Evolutionary conservation across 1,284 basidiomycete species (phyloP), one percentile per base, ranked within the genome.

Genomic region (Boletellus dicymbophilus): DNA sequence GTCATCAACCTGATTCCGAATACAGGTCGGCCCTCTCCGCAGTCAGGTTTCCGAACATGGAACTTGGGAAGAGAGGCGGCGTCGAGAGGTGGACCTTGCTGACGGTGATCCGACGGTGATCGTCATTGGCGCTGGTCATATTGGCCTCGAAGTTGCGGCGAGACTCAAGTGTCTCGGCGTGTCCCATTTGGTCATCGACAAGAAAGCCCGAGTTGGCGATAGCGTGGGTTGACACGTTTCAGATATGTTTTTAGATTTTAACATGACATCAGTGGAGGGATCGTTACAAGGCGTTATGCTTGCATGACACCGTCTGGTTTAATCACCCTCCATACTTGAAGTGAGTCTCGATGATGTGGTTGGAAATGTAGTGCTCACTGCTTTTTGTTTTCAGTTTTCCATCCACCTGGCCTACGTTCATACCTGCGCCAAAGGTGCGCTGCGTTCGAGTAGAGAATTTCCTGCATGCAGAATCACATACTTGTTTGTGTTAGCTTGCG

Each of bases 401-500:
- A 13, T 36, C 58, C 12, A 62, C 67, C 8, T 76, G 74, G 73
- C 74, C 74, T 6, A 58, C 65, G 5, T 76, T 66, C 46, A 61
- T 55, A n/a, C 71, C 72, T 2, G 70, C 70, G 48, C 28, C 53
- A 51, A 58, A 72, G 62, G 54, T 73, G 66, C 7, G 43, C 3
- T 2, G 4, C 2, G 16, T 12, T 6, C 1, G 25, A 21, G 7
- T 10, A 6, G 23, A 26, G 16, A 20, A 13, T 6, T 44, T 16
- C 8, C 28, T 23, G 22, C n/a, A n/a, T 18, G 16, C 36, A 13
- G 18, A n/a, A 42, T 37, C 4, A 27, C 25, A 42, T 13, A 50
- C 27, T 22, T 16, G 12, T 3, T 38, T 22, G n/a, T 8, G 11
- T 40, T 37, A 73, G 75, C 72, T 85, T 18, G 84, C 79, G 4